phyloP scores from a whole-genome alignment of 2,329 filamentous ascomycete species.

The Fusarium albosuccineum region DNA sequence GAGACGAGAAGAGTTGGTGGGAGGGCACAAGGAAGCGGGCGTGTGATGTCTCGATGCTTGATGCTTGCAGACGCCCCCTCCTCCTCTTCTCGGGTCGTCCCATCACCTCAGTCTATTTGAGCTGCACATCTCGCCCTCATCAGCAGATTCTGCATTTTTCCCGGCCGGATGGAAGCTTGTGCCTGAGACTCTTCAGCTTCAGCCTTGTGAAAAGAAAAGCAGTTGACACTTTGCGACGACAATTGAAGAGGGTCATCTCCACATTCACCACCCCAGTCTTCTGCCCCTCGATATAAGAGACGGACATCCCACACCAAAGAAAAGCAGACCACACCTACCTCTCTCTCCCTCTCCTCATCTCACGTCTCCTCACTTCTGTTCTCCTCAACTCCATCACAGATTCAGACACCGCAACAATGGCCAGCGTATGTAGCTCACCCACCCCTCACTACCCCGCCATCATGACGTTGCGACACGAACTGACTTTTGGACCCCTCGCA shows the following conservation, averaged over 20 bases:
- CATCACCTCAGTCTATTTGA: constrained; percentile 38
- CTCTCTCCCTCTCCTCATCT: constrained; percentile 6
- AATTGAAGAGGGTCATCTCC: constrained; percentile 20
- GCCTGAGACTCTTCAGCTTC: constrained; percentile 16
- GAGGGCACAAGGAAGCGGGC: not conserved
- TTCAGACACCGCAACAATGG: constrained; percentile 34
- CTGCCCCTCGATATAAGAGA: constrained; percentile 24
- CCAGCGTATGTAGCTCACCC: constrained; percentile 41
- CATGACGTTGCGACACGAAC: constrained; percentile 25
- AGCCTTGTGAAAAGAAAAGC: not conserved
- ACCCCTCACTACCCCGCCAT: constrained; percentile 22
- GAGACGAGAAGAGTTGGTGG: not conserved
- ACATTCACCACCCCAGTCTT: constrained; percentile 7
- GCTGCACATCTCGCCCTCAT: constrained; percentile 31
- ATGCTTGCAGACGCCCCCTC: constrained; percentile 17
- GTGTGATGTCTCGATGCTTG: constrained; percentile 29
- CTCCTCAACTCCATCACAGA: constrained; percentile 6
- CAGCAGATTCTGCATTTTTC: constrained; percentile 35
- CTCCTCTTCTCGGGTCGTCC: constrained; percentile 26
- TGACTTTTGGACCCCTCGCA: constrained; percentile 50
- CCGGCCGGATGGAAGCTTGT: constrained; percentile 19
- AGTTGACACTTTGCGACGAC: constrained; percentile 3
- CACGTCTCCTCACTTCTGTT: constrained; percentile 5
- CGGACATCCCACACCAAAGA: constrained; percentile 23
- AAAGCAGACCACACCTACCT: constrained; percentile 10